Evolutionary conservation across 352 stramenopile genomes (phyloP), one percentile per base, ranked within the genome.

Genomic region (Elongisporangium undulatum): DNA sequence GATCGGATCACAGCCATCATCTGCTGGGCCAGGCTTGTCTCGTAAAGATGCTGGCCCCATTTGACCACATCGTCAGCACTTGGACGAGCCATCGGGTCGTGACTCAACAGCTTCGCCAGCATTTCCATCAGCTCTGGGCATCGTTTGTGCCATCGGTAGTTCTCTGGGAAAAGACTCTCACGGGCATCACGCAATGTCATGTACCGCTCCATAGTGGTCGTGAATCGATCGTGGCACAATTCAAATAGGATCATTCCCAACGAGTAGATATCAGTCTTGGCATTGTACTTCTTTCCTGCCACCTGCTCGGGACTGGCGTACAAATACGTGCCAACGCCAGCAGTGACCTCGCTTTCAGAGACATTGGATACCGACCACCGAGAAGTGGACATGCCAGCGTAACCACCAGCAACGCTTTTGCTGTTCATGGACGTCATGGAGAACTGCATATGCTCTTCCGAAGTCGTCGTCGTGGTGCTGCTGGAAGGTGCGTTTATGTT

Each of bases 161-260:
- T 62, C 3, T 60, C 26, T 16, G 85, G 82, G 26, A 94, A 85
- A 15, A 75, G 79, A 19, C 85, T 76, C 26, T 96, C 80, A 58
- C 86, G 80, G 1, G 90, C 76, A 49, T 86, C 73, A 41, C 83
- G 85, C 56, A 95, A 67, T 15, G 88, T 85, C 22, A 95, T 76
- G 57, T 91, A 94, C 15, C 88, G 83, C 74, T 97, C 90, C 87
- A 97, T 96, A 22, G 82, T 90, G 21, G 90, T 97, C 24, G 68
- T 72, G 65, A 97, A 97, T n/a, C 79, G 72, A 22, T 91, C 82
- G 60, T 95, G 86, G 41, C 85, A 94, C 52, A 97, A 72, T 72
- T 97, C 90, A 48, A 97, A 97, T 7, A 97, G 73, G 49, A 97
- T 95, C 84, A 97, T 95, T 48, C 90, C 90, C 24, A 96, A 74